Evolutionary conservation across 2,329 filamentous ascomycete species (phyloP).

Genomic region (Penicillium nordicum): DNA sequence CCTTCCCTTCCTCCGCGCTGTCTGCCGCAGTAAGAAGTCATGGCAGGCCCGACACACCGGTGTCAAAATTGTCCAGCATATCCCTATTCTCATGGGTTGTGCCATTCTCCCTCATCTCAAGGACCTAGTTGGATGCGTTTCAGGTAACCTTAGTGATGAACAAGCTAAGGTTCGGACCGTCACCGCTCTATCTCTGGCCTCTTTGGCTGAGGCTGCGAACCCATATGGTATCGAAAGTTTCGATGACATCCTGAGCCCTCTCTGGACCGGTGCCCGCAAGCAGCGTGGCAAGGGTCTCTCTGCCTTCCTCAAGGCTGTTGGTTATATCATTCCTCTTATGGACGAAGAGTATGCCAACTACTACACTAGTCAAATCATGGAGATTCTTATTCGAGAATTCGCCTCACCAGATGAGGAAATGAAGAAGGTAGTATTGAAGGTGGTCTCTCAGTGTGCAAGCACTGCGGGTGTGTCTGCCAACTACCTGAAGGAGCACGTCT

Average conservation of each 20-base stretch:
- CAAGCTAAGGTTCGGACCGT: conserved; percentile 97
- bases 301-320: conserved; percentile 94
- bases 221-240: conserved; percentile 99
- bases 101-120: conserved; percentile 93
- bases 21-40: conserved; percentile 97
- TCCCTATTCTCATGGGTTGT: conserved; percentile 97
- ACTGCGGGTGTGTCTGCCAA: conserved; percentile 92
- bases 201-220: conserved; percentile 91
- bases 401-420: conserved; percentile 97
- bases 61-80: conserved; percentile 98
- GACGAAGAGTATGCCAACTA: conserved; percentile 99
- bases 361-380: conserved; percentile 98
- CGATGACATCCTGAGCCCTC: conserved; percentile 91
- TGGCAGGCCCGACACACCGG: conserved; percentile 98
- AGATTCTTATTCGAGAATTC: conserved; percentile 93
- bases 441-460: conserved; percentile 90
- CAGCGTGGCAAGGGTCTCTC: conserved; percentile 95
- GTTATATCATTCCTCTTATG: conserved; percentile 98
- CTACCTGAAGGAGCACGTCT: conserved; percentile 91
- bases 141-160: conserved; percentile 92
- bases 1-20: conserved; percentile 88
- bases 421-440: conserved; percentile 99
- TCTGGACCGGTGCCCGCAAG: conserved; percentile 95
- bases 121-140: conserved; percentile 93
- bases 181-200: conserved; percentile 89